These are phyloP conservation scores for Nitzschia palea DNA, from an alignment of 108 stramenopile genomes.

Conservation along the genomic window DNA sequence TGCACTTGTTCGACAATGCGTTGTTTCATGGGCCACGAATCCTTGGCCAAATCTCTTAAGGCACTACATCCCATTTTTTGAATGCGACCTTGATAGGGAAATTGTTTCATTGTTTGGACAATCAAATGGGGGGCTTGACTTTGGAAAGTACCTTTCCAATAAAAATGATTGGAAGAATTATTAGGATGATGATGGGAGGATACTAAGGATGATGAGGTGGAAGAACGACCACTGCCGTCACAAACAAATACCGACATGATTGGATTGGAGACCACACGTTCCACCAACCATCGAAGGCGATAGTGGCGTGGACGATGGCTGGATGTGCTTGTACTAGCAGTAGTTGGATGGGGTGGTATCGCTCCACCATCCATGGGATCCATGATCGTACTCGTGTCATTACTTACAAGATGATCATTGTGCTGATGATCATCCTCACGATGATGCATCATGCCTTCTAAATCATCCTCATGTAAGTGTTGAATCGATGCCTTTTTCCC, in stretches of 20 bases:
- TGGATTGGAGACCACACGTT: slow-evolving; percentile 13
- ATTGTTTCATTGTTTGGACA: slow-evolving; percentile 23
- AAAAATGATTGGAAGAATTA: neutral
- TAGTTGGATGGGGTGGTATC: neutral
- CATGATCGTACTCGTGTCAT: neutral
- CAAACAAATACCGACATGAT: slow-evolving; percentile 9
- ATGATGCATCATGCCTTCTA: neutral
- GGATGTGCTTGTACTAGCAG: neutral
- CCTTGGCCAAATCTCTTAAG: slow-evolving; percentile 14
- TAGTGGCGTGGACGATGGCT: neutral
- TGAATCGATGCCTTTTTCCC: slow-evolving; percentile 14
- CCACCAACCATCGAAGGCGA: neutral
- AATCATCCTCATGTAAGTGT: neutral
- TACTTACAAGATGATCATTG: neutral
- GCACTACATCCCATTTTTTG: slow-evolving; percentile 18
- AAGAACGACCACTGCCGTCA: neutral
- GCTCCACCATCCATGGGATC: no score
- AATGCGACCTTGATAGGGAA: slow-evolving; percentile 19
- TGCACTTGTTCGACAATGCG: neutral
- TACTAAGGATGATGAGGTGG: neutral
- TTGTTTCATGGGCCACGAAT: slow-evolving; percentile 12
- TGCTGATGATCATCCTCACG: neutral
- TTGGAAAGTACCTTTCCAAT: neutral
- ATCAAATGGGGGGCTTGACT: neutral
- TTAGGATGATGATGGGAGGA: neutral